Evolutionary conservation across 2,329 filamentous ascomycete genomes (phyloP).

Genomic region (Fusarium buharicum): DNA sequence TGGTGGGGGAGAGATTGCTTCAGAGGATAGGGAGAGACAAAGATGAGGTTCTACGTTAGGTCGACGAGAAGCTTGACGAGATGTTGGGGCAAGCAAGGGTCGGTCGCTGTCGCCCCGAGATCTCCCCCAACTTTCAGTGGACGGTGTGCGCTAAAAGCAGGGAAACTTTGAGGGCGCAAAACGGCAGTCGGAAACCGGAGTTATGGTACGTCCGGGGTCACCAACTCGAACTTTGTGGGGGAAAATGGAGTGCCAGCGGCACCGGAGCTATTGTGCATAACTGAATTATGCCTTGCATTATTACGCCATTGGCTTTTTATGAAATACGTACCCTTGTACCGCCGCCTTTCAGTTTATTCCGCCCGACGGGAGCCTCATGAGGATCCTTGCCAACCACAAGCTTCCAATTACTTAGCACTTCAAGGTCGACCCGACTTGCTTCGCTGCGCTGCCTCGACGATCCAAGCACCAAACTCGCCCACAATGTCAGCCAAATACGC

Average conservation of each 20-base stretch:
- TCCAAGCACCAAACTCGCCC: slow-evolving; percentile 5
- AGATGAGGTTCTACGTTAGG: slow-evolving; percentile 16
- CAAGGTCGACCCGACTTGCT: slow-evolving; percentile 20
- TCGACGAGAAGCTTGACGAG: slow-evolving; percentile 26
- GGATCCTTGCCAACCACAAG: slow-evolving; percentile 47
- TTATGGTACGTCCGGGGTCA: slow-evolving; percentile 31
- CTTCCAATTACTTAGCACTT: slow-evolving; percentile 45
- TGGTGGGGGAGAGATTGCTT: slow-evolving; percentile 11
- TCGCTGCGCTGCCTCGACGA: slow-evolving; percentile 4
- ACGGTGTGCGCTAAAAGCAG: slow-evolving; percentile 17
- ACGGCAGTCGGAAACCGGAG: slow-evolving; percentile 37
- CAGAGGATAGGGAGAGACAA: slow-evolving; percentile 6
- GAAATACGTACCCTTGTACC: neutral
- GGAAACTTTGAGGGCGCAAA: slow-evolving; percentile 14
- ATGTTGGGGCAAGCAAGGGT: slow-evolving; percentile 35
- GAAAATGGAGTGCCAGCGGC: slow-evolving; percentile 16
- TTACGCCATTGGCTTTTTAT: slow-evolving; percentile 15
- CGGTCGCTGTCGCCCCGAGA: slow-evolving; percentile 38
- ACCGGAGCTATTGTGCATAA: slow-evolving; percentile 34
- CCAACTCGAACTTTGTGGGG: slow-evolving; percentile 5
- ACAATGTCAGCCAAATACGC: slow-evolving; percentile 92
- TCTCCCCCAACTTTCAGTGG: slow-evolving; percentile 20
- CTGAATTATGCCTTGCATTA: slow-evolving; percentile 14
- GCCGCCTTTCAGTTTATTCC: slow-evolving; percentile 37
- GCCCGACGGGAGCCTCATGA: slow-evolving; percentile 31